Percentiles rank a stretch among this genome's conserved stretches.
phyloP scores from a whole-genome alignment of 2,329 filamentous ascomycete species.

The Pseudophaeomoniella oleicola region DNA sequence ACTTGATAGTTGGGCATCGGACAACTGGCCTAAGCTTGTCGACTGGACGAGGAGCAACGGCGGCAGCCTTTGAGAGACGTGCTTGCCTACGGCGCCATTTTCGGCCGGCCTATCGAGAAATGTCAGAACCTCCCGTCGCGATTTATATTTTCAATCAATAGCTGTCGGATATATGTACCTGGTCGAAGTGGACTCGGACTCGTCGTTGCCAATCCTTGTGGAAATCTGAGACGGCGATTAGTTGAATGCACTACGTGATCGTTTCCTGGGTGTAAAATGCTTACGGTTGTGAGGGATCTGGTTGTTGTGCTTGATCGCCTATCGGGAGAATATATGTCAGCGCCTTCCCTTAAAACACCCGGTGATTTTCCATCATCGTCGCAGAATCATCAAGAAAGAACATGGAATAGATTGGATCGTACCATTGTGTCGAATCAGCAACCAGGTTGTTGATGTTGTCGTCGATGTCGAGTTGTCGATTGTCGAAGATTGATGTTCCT shows the following conservation, averaged over 20 bases:
- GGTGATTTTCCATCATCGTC: too few species aligned
- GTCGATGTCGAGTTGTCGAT: not conserved
- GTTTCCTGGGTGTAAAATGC: constrained; percentile 23
- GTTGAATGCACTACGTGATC: constrained; percentile 12
- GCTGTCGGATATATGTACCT: constrained; percentile 52
- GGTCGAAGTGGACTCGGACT: constrained; percentile 98
- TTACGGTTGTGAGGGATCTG: constrained; percentile 92
- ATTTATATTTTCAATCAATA: constrained; percentile 4
- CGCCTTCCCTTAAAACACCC: too few species aligned
- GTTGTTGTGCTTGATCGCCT: constrained; percentile 99
- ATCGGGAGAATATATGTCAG: constrained; percentile 12
- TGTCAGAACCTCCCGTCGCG: constrained; percentile 16
- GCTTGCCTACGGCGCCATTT: constrained; percentile 87
- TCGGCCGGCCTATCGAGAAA: constrained; percentile 64
- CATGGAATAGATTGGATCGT: too few species aligned
- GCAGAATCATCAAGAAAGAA: too few species aligned
- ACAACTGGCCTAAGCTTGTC: constrained; percentile 95
- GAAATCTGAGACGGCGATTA: constrained; percentile 53
- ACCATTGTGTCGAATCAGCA: not conserved
- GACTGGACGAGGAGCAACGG: constrained; percentile 88
- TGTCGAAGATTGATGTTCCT: not conserved
- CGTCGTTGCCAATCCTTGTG: constrained; percentile 99
- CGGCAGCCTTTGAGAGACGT: constrained; percentile 86
- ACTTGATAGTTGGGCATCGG: constrained; percentile 94
- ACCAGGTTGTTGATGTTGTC: not conserved